These are phyloP conservation scores for Suillus lakei DNA, from an alignment of 768 basidiomycete genomes.

Conservation along the genomic window DNA sequence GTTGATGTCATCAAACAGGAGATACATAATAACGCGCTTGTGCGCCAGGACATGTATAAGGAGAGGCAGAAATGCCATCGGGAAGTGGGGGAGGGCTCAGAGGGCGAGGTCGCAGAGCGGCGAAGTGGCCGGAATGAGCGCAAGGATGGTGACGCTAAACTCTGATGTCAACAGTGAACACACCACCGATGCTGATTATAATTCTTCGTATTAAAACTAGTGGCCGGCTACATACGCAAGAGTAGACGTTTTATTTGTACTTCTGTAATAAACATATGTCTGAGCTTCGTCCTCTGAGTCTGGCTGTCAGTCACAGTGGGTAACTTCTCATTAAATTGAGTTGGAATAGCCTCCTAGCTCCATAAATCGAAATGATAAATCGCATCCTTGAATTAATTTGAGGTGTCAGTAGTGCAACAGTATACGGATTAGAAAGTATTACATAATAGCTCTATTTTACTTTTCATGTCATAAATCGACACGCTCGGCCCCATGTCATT, in stretches of 20 bases:
- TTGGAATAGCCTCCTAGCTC: no score
- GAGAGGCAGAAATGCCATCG: slow-evolving; percentile 5
- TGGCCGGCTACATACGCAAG: neutral
- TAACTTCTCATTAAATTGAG: no score
- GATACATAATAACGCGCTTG: neutral
- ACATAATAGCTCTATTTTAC: no score
- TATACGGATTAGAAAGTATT: no score
- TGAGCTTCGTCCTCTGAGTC: no score
- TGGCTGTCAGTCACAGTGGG: no score
- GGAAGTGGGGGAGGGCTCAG: neutral
- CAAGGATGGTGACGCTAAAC: slow-evolving; percentile 23
- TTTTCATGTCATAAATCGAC: no score
- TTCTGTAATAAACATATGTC: no score
- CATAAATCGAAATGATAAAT: no score
- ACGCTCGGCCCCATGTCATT: neutral
- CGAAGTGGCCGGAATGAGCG: neutral
- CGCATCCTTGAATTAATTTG: no score
- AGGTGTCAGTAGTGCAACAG: no score
- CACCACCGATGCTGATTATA: neutral
- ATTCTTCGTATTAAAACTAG: neutral
- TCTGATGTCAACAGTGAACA: slow-evolving; percentile 17
- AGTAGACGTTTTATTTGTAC: neutral
- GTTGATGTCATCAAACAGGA: slow-evolving; percentile 13
- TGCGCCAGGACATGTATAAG: neutral
- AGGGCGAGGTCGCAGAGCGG: neutral